Base-by-base conservation (phyloP, 257 asterid species). In the Paulownia fortunei region DNA sequence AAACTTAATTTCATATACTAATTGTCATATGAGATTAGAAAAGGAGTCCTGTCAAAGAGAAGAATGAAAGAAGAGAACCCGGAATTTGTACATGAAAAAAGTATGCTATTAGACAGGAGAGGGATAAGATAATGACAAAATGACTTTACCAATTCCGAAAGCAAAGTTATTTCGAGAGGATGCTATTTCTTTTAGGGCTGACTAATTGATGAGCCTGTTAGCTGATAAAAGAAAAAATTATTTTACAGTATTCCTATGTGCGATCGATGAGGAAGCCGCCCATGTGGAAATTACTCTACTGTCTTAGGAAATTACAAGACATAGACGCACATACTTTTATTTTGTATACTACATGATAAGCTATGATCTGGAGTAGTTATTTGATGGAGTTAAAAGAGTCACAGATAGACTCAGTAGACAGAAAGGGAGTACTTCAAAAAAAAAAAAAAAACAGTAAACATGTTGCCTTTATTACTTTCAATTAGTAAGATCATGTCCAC, bases 181-280 rank as follows among this genome's bases (percentile, higher is more conserved):
- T 65, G 51, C 26, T 58, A 47, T 44, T 34, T 55, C 67, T 68
- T 68, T 30, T 47, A 49, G 60, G 74, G 49, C 68, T 74, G 67
- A 47, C 68, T 24, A 36, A 64, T 26, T 21, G 21, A 51, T 30
- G 70, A 69, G 10, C 18, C 21, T 13, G 6, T 41, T 55, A 39
- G 47, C 15, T 56, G 44, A 63, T 42, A 77, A 64, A 66, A 42
- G n/a, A n/a, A n/a, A n/a, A n/a, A 7, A 51, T 64, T 15, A 32
- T 52, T 30, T 32, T 49, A 13, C 21, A 0, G 3, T 60, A 13
- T 58, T 67, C 34, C 21, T 8, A 16, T 24, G 7, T 59, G 16
- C 54, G 34, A 13, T 51, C 13, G 16, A 8, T 51, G 39, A 47
- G 63, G 39, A 23, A 64, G 71, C 71, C 52, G 69, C 52, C 39